Conservation (phyloP, 495 filamentous ascomycete species). For the Monascus purpureus region DNA sequence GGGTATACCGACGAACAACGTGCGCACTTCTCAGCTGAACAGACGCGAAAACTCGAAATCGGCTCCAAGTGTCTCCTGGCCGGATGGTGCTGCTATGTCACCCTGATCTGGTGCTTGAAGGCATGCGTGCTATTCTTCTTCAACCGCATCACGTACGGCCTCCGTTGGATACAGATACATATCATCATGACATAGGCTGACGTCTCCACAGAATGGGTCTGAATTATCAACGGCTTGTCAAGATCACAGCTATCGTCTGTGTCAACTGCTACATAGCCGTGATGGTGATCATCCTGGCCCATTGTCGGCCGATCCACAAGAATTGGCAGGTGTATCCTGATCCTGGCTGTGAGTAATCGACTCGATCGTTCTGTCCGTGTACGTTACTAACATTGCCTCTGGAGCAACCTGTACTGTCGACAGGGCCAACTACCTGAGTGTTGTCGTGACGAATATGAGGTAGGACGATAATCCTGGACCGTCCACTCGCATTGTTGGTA, state of each 20-base stretch:
- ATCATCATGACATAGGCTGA: no score
- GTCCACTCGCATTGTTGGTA: no score
- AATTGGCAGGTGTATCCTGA: conserved; percentile 36
- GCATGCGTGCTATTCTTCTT: conserved; percentile 37
- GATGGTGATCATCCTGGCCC: conserved; percentile 26
- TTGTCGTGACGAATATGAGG: conserved; percentile 8
- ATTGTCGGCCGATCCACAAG: conserved; percentile 27
- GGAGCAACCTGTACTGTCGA: conserved; percentile 7
- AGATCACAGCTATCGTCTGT: conserved; percentile 16
- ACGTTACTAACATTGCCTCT: no score
- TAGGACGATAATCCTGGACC: no score
- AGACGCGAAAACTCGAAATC: conserved; percentile 19
- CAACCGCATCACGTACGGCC: conserved; percentile 30
- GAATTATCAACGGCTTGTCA: conserved; percentile 10
- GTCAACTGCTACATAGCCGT: conserved; percentile 27
- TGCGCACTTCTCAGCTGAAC: conserved; percentile 14
- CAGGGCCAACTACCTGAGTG: conserved; percentile 8
- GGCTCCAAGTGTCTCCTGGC: conserved; percentile 35
- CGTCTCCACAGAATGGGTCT: no score
- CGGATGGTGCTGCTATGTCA: conserved; percentile 34
- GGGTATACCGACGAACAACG: conserved; percentile 25
- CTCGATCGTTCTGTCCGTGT: no score
- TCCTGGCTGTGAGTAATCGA: conserved; percentile 29
- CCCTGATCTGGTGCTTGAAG: conserved; percentile 39
- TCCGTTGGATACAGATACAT: no score